Percentiles rank a stretch among this genome's conserved stretches.
phyloP scores from a whole-genome alignment of 805 yeast species.

The Saturnispora galanensis region DNA sequence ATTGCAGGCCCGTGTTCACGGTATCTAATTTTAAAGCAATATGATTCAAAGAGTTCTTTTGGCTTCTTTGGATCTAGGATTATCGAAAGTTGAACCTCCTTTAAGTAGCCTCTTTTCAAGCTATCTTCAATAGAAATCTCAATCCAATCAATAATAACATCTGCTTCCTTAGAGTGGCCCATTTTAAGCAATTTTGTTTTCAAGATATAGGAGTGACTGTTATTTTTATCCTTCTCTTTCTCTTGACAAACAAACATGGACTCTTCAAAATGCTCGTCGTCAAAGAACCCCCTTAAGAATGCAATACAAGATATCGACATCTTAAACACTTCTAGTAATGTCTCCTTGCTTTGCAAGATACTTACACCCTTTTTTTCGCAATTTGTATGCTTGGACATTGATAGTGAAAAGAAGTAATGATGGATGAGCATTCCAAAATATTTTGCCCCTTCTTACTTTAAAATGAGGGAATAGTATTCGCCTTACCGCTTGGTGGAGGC shows the following conservation, averaged over 20 bases:
- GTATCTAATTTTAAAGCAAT: constrained; percentile 40
- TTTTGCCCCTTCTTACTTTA: too few relatives aligned
- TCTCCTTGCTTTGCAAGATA: constrained; percentile 30
- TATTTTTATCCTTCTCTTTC: neutral
- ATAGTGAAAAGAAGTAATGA: neutral
- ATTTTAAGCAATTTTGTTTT: constrained; percentile 38
- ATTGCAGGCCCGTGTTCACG: constrained; percentile 12
- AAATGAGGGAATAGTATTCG: too few relatives aligned
- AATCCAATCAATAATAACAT: constrained; percentile 43
- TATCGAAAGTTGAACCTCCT: constrained; percentile 37
- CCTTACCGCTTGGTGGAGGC: too few relatives aligned
- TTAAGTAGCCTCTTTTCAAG: constrained; percentile 32
- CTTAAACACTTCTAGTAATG: constrained; percentile 38
- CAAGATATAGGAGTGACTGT: constrained; percentile 22
- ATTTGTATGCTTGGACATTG: neutral
- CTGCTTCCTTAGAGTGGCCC: constrained; percentile 39
- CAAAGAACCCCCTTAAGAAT: constrained; percentile 46
- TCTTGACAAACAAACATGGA: constrained; percentile 29
- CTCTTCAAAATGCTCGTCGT: constrained; percentile 44
- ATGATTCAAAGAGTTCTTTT: constrained; percentile 37
- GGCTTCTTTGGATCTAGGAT: constrained; percentile 35
- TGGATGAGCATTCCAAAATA: too few relatives aligned
- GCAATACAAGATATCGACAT: constrained; percentile 51
- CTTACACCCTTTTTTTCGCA: constrained; percentile 15
- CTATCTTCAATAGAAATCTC: constrained; percentile 41